These are phyloP conservation scores for Lasiodiplodia sp. DNA, from an alignment of 2,329 filamentous ascomycete genomes.

Conservation along the genomic window DNA sequence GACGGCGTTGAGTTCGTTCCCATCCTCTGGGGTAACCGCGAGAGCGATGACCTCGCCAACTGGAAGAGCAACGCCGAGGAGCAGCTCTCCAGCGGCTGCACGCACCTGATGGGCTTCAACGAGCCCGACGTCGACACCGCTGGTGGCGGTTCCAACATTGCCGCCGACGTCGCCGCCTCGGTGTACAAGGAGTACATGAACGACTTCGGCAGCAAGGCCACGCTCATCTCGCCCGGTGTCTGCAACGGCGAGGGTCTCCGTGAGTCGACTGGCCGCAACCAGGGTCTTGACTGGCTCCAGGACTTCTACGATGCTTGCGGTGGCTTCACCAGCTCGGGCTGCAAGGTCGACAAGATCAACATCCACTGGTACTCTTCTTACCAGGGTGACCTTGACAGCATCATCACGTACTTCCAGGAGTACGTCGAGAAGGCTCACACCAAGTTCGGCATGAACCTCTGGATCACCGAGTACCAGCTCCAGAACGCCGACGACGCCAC, in stretches of 20 bases:
- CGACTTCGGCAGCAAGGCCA: constrained; percentile 60
- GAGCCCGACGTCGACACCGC: constrained; percentile 71
- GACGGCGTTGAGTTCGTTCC: constrained; percentile 64
- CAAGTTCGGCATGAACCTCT: constrained; percentile 56
- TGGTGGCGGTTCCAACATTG: constrained; percentile 64
- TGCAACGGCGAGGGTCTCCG: constrained; percentile 61
- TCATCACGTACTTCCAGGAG: constrained; percentile 60
- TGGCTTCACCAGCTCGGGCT: constrained; percentile 56
- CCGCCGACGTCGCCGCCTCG: constrained; percentile 59
- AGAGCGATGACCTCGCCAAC: constrained; percentile 51
- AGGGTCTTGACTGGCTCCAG: constrained; percentile 65
- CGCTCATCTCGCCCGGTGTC: constrained; percentile 67
- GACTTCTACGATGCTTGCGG: constrained; percentile 62
- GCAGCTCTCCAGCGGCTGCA: constrained; percentile 63
- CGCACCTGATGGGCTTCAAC: constrained; percentile 72
- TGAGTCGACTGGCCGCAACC: constrained; percentile 33
- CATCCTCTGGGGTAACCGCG: constrained; percentile 67
- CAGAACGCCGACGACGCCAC: constrained; percentile 53
- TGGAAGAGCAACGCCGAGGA: constrained; percentile 62
- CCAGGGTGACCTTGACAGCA: constrained; percentile 43
- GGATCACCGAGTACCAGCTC: constrained; percentile 71
- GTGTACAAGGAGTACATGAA: constrained; percentile 64
- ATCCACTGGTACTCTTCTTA: constrained; percentile 69
- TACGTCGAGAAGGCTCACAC: constrained; percentile 58
- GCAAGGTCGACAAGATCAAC: constrained; percentile 66